phyloP scores from a whole-genome alignment of 208 protist genomes.

The Tritrichomonas foetus region DNA sequence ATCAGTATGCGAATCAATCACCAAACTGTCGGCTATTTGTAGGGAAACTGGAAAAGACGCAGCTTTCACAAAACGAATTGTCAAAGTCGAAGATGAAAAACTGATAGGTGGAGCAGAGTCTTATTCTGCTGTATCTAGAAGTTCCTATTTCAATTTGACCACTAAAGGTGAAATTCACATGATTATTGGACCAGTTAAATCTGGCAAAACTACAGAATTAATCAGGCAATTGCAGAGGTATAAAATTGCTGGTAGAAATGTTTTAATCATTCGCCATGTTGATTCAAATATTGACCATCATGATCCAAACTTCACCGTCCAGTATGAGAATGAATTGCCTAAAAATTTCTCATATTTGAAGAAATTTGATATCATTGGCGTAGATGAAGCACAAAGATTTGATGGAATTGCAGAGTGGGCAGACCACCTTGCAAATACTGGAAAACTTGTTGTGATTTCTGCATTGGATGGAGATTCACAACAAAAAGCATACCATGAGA shows the following conservation, averaged over 20 bases:
- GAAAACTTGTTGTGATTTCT: constrained; percentile 81
- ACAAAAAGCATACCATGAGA: constrained; percentile 68
- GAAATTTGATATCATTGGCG: constrained; percentile 72
- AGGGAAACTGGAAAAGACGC: constrained; percentile 69
- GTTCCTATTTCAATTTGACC: not conserved
- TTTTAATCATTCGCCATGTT: constrained; percentile 54
- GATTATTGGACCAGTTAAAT: constrained; percentile 84
- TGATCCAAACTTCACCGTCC: constrained; percentile 68
- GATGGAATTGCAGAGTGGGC: constrained; percentile 74
- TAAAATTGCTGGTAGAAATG: constrained; percentile 67
- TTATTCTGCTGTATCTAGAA: constrained; percentile 52
- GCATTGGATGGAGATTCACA: constrained; percentile 80
- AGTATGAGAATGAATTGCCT: too few species aligned
- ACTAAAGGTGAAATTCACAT: constrained; percentile 65
- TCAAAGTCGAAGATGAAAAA: constrained; percentile 14
- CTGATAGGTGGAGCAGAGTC: constrained; percentile 56
- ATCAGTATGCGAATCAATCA: constrained; percentile 70
- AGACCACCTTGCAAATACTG: constrained; percentile 68
- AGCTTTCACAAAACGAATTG: constrained; percentile 51
- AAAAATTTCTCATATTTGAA: constrained; percentile 34
- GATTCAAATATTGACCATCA: constrained; percentile 70
- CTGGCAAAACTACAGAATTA: constrained; percentile 80
- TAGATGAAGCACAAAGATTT: constrained; percentile 77
- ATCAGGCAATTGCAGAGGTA: constrained; percentile 74
- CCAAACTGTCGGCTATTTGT: constrained; percentile 80